Evolutionary conservation across 1,139 yeast genomes (phyloP), one percentile per base, ranked within the genome.

Genomic region (Geotrichum carabidarum): DNA sequence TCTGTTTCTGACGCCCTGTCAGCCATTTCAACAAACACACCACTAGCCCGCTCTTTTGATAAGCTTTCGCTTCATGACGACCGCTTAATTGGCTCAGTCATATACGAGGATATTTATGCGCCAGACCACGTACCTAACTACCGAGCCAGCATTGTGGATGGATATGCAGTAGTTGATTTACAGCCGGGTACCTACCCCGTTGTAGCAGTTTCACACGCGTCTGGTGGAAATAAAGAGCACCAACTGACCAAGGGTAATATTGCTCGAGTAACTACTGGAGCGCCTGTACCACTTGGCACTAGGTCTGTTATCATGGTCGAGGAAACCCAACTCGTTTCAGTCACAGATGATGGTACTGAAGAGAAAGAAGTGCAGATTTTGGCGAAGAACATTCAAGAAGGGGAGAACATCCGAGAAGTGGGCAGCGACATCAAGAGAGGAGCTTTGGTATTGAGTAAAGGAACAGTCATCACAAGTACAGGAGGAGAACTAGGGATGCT

Each of bases 241-340:
- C 56, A 58, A 4, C 62, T 68, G 14, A 54, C 57, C 4, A 15
- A 14, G 8, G 76, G 77, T 1, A 59, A 68, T 2, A 71, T 77
- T 45, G 72, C 75, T 1, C 65, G 82, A 48, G 70, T 78, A 41
- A 78, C 81, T 1, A 78, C 82, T 0, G 82, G 82, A 5, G 82
- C 82, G 0, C 80, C 81, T 1, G 68, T 78, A 1, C 82, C 82
- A 0, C 65, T 65, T 4, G 81, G 80, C 0, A 74, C 80, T 0
- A 72, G 74, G 35, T 78, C 81, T 0, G 79, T 78, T n/a, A 73
- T 78, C 9, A 77, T 78, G 64, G 81, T 78, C 1, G 82, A 78
- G 60, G 79, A 77, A 57, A 78, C 82, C 0, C 60, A 58, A 12
- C 58, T 78, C 6, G 66, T 65, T 0, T 59, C 66, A 1, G 56